phyloP scores from a whole-genome alignment of 306 rosid genomes.

The Myrica gale region DNA sequence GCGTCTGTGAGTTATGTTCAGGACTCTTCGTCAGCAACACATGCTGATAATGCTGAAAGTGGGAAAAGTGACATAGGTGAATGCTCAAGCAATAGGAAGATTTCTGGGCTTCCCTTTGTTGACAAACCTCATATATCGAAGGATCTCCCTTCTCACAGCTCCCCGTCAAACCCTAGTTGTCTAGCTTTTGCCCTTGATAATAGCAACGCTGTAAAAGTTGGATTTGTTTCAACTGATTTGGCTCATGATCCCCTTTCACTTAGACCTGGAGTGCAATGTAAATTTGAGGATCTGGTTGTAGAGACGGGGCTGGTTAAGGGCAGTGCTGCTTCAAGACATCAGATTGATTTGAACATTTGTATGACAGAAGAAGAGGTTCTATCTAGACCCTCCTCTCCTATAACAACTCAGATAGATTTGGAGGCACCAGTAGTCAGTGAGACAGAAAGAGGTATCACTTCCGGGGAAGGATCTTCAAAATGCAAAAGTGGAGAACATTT shows the following conservation, averaged over 20 bases:
- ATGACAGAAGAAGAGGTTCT: conserved; percentile 5
- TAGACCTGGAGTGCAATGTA: conserved; percentile 19
- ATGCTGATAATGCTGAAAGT: background rate
- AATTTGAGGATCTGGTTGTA: conserved; percentile 7
- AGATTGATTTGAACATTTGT: conserved; percentile 8
- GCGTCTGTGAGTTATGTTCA: background rate
- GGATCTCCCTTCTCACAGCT: background rate
- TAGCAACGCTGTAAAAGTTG: background rate
- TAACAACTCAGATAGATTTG: background rate
- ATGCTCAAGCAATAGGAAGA: background rate
- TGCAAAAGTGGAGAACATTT: background rate
- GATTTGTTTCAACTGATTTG: background rate
- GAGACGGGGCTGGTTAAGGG: background rate
- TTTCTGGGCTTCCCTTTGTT: background rate
- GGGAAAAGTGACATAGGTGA: background rate
- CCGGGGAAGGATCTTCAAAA: background rate
- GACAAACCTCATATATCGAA: background rate
- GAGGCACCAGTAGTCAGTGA: background rate
- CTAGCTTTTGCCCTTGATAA: background rate
- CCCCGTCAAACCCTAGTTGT: conserved; percentile 8
- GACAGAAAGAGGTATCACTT: background rate
- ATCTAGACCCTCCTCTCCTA: background rate
- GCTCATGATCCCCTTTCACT: background rate
- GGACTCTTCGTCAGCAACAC: background rate
- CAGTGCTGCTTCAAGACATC: background rate